phyloP scores from a whole-genome alignment of 192 early-diverging fungal species.

The Spinellus fusiger region DNA sequence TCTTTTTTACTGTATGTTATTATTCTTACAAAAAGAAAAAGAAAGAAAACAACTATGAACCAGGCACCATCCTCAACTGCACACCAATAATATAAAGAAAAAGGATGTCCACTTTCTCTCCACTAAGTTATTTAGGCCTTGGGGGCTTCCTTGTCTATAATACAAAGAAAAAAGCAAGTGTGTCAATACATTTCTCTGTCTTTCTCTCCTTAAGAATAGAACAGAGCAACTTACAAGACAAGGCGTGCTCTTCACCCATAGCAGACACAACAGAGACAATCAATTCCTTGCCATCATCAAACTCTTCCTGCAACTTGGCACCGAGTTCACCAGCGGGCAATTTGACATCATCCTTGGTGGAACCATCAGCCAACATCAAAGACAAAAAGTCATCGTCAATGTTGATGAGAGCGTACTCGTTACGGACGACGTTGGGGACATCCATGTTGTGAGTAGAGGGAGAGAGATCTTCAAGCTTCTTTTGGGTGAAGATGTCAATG shows the following conservation, averaged over 20 bases:
- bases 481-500: slow-evolving; percentile 96
- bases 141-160: slow-evolving; percentile 30
- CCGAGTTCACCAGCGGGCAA: slow-evolving; percentile 81
- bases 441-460: slow-evolving; percentile 99
- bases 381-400: slow-evolving; percentile 88
- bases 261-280: slow-evolving; percentile 79
- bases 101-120: no score
- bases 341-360: slow-evolving; percentile 96
- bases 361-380: slow-evolving; percentile 72
- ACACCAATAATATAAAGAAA: slow-evolving; percentile 1
- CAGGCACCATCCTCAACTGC: neutral
- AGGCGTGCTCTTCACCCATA: slow-evolving; percentile 90
- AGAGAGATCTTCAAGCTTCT: slow-evolving; percentile 98
- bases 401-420: slow-evolving; percentile 81
- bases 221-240: slow-evolving; percentile 60
- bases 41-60: neutral
- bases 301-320: slow-evolving; percentile 62
- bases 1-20: neutral
- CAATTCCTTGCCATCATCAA: slow-evolving; percentile 69
- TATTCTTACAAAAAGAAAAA: neutral
- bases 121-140: slow-evolving; percentile 3
- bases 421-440: slow-evolving; percentile 89
- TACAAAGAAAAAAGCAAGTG: neutral
- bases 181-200: no score
- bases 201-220: no score